Base-by-base conservation (phyloP, 2,329 filamentous ascomycete genomes). In the Amauroascus niger region DNA sequence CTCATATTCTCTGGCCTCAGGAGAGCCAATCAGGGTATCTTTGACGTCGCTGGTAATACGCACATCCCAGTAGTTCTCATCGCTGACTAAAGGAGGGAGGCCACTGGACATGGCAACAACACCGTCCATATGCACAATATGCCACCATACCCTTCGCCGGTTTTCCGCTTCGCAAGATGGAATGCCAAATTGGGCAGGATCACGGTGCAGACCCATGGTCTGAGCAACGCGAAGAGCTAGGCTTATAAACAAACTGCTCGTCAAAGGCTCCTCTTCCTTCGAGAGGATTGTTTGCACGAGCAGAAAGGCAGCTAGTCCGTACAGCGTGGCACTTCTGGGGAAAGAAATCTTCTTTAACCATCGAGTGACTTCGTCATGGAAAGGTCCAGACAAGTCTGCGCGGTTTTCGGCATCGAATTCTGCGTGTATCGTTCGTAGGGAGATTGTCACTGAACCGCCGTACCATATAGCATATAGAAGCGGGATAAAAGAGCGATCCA, bases 41-140 rank as follows among this genome's bases (percentile, higher is more conserved):
- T 75, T 73, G 5, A 76, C 64, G 60, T 76, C 73, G 44, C 69
- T 75, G 3, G 70, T 69, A 52, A 72, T 67, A 7, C 69, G 64
- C 1, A 76, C 74, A 59, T 77, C 73, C 67, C 71, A 76, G 37
- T 72, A 75, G 47, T 70, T 70, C 51, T 76, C 73, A 35, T 74
- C 72, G 33, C 68, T 69, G 13, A 76, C 69, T 22, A 75, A 61
- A 7, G 74, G 73, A 6, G 73, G 73, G 11, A 76, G 62, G 1
- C 74, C 74, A 47, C 72, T 74, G 3, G 74, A 73, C 64, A 76
- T 74, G 1, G 74, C 70, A n/a, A 76, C 69, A 9, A 74, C 67
- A n/a, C 72, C 65, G 57, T 75, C 72, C 64, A 74, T 73, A 43
- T 75, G 71, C 24, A 75, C 69, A 33, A 76, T 73, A 56, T 75